phyloP scores from a whole-genome alignment of 208 protist genomes.

The Leishmania gerbilli region DNA sequence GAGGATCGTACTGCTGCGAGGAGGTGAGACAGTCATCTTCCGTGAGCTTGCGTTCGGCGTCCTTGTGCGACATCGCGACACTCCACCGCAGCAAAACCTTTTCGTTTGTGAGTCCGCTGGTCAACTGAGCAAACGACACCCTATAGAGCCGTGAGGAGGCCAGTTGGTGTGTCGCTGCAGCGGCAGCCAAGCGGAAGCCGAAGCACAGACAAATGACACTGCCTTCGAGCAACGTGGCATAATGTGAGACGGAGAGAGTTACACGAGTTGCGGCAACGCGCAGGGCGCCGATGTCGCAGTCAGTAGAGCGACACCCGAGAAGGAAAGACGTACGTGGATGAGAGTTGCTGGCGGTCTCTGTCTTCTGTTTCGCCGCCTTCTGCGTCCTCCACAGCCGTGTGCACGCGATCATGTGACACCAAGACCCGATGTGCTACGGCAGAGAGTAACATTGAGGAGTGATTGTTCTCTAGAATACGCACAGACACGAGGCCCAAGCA shows the following conservation, averaged over 20 bases:
- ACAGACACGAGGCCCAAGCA: not conserved
- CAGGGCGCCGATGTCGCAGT: too few relatives aligned
- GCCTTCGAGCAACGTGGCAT: not conserved
- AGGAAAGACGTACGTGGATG: not conserved
- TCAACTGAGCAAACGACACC: not conserved
- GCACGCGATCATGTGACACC: not conserved
- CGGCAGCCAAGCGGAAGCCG: not conserved
- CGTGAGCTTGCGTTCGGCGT: constrained; percentile 23
- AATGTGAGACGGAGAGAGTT: not conserved
- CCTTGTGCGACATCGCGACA: not conserved
- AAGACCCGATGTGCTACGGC: not conserved
- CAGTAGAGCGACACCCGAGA: not conserved
- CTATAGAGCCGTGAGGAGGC: not conserved
- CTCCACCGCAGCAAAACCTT: too few relatives aligned
- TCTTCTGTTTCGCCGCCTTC: not conserved
- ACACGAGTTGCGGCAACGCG: too few relatives aligned
- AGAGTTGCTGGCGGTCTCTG: not conserved
- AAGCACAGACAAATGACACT: not conserved
- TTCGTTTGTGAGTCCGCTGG: not conserved
- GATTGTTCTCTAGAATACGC: not conserved
- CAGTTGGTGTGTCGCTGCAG: not conserved
- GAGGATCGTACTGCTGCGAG: constrained; percentile 74
- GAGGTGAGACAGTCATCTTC: constrained; percentile 41
- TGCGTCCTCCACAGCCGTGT: not conserved
- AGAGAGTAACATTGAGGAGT: not conserved